phyloP scores from a whole-genome alignment of 495 filamentous ascomycete genomes.

The Penicillium waksmanii region DNA sequence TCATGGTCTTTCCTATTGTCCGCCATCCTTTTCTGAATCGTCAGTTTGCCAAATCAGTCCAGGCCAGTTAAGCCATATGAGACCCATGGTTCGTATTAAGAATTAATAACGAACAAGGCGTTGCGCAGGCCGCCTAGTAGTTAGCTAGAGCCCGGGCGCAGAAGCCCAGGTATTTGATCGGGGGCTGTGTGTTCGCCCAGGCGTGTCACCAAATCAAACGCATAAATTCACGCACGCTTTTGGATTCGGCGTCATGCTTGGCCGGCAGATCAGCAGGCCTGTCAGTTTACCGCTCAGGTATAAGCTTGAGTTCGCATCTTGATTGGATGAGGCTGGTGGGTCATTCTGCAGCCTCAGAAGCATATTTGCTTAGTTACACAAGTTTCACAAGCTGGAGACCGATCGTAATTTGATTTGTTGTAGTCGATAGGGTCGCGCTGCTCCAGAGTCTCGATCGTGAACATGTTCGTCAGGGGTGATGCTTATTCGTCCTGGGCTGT shows the following conservation, averaged over 20 bases:
- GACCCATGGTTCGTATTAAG: slow-evolving; percentile 17
- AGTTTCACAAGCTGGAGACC: background rate
- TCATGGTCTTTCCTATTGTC: slow-evolving; percentile 6
- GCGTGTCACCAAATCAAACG: slow-evolving; percentile 20
- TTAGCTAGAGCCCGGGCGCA: background rate
- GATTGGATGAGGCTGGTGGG: slow-evolving; percentile 18
- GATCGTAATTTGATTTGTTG: too few relatives aligned
- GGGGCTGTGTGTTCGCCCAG: slow-evolving; percentile 1
- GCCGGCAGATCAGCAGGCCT: slow-evolving; percentile 17
- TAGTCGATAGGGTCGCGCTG: too few relatives aligned
- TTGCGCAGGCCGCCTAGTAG: background rate
- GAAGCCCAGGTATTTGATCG: background rate
- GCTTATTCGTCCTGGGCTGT: slow-evolving; percentile 3
- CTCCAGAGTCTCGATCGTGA: background rate
- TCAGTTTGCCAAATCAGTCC: too few relatives aligned
- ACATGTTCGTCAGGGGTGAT: slow-evolving; percentile 11
- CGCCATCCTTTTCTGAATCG: background rate
- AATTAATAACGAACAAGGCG: background rate
- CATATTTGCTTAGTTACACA: slow-evolving; percentile 13
- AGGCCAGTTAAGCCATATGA: background rate
- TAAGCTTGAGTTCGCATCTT: background rate
- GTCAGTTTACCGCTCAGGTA: slow-evolving; percentile 3
- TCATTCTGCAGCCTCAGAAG: slow-evolving; percentile 10
- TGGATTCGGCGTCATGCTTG: slow-evolving; percentile 11
- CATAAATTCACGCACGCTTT: slow-evolving; percentile 11